Evolutionary conservation across 441 rosid species (phyloP), one percentile per base, ranked within the genome.

Genomic region (Omphalea diandra): DNA sequence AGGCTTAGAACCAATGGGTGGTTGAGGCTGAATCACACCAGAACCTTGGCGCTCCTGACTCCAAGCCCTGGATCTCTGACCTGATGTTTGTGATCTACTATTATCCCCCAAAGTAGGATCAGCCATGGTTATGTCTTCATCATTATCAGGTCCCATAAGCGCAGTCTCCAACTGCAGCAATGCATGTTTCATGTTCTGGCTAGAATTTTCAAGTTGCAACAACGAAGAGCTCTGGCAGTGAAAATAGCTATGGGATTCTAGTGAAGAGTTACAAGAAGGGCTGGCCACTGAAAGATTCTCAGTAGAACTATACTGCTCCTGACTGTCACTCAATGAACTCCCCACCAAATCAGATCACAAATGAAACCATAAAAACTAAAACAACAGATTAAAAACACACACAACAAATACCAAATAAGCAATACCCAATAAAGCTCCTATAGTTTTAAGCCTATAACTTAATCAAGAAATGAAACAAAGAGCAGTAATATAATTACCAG

Each of bases 131-230:
- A 74, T 69, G 8, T 65, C 83, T 32, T 78, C 83, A 22, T 50
- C 82, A 31, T 59, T 82, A 52, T 85, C 88, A 6, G 84, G 78
- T 9, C 58, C 86, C 87, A 87, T 84, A 20, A 84, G 75, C 67
- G 78, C 81, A 40, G 81, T 83, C 79, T 89, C 94, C 40, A 87
- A 70, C 67, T 81, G 81, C 76, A 71, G 84, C 65, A 87, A 71
- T 18, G 76, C 71, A 53, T 81, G 77, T 67, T 75, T 80, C 46
- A 80, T 67, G 68, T 76, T 72, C 55, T 66, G 80, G 73, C 83
- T 73, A 65, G 75, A 65, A 77, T 68, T 67, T 33, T 69, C 79
- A 76, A 80, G 75, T 38, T 53, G 73, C 46, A 49, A 36, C 38
- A 60, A 69, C n/a, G 85, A 75, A 50, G 85, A 84, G 77, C 85